Evolutionary conservation across 495 filamentous ascomycete genomes (phyloP), one percentile per base, ranked within the genome.

Genomic region (Penicillium parvum): DNA sequence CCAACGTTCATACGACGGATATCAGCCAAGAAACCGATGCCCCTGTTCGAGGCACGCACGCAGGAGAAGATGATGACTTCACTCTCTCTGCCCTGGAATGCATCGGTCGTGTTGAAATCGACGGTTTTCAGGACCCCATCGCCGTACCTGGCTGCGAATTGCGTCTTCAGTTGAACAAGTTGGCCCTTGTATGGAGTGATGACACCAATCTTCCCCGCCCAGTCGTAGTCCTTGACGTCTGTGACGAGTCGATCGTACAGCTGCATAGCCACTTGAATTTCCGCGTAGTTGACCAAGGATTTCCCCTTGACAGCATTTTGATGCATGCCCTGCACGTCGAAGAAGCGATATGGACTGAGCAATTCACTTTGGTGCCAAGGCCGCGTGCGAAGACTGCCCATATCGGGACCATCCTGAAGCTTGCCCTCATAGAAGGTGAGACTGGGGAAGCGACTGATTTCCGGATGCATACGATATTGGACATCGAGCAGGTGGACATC

Each of bases 1-100:
- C 92, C 92, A 57, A 98, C 92, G 68, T 98, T 98, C 92, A 98
- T 98, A 79, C 92, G 92, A 37, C 92, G 82, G 57, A 98, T 95
- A 68, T 98, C 92, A 32, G 85, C 82, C 75, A 98, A 82, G 79
- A 98, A 98, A 74, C 92, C 92, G 57, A 98, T 95, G 53, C 94
- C 88, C 20, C 89, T 88, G 20, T 81, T 85, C 11, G 86, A 90
- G 22, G 92, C 90, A 65, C 92, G 81, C 22, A 98, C 92, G 61
- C 92, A 98, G 36, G 94, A 97, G 70, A 98, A 98, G 44, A 98
- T 96, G 57, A 98, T 96, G 47, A 98, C 82, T 63, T 98, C 92
- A 58, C 87, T 89, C 66, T 98, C 92, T 35, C 92, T 81, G 49
- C 92, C 92, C 58, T 98, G 92, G 65, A 96, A 98, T 11, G 92